phyloP scores from a whole-genome alignment of 495 filamentous ascomycete genomes.

The Penicillium simplicissimum region DNA sequence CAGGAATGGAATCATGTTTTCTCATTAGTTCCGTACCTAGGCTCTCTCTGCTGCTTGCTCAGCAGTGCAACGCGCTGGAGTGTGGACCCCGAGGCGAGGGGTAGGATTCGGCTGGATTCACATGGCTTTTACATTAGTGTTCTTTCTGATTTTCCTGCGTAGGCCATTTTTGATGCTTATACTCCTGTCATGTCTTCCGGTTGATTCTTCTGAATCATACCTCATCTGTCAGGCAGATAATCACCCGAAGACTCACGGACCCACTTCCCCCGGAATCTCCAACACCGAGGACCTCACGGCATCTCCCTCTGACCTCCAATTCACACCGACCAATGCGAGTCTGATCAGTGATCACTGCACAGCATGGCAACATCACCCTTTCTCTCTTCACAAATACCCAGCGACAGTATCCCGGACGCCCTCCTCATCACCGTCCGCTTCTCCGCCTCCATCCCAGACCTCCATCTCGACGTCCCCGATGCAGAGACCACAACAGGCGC shows the following conservation, averaged over 20 bases:
- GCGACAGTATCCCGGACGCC: conserved; percentile 39
- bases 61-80: no score
- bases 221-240: neutral
- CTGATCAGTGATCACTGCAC: neutral
- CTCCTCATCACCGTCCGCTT: conserved; percentile 84
- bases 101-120: no score
- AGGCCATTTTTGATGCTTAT: no score
- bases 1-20: no score
- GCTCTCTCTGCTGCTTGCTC: no score
- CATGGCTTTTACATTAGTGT: no score
- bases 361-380: conserved; percentile 22
- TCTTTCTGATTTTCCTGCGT: no score
- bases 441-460: conserved; percentile 78
- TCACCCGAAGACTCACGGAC: neutral
- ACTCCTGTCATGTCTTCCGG: no score
- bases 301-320: neutral
- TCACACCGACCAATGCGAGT: neutral
- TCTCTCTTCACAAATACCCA: conserved; percentile 21
- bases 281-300: neutral
- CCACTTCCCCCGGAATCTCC: neutral
- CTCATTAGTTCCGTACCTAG: no score
- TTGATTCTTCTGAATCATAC: neutral
- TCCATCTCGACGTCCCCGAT: conserved; percentile 69
- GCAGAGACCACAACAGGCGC: conserved; percentile 69
- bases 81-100: no score